These are phyloP conservation scores for Endotrypanum monterogeii DNA, from an alignment of 208 protist species.

Conservation along the genomic window DNA sequence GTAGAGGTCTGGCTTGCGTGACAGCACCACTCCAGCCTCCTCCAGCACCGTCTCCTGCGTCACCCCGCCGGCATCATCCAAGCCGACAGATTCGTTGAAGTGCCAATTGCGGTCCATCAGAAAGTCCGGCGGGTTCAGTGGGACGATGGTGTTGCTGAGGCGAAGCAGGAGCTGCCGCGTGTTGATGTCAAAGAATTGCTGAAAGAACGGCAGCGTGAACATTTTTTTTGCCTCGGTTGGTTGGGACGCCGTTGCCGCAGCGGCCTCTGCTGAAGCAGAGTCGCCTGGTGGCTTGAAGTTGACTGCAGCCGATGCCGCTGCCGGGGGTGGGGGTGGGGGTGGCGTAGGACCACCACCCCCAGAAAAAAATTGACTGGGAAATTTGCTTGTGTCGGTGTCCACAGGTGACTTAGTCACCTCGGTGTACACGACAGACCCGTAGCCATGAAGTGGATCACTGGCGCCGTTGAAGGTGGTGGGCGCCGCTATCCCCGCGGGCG, in stretches of 20 bases:
- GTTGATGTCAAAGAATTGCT: constrained; percentile 91
- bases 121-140: constrained; percentile 80
- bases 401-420: constrained; percentile 11
- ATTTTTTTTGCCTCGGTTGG: constrained; percentile 54
- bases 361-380: constrained; percentile 16
- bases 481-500: constrained; percentile 1
- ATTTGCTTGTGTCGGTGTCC: background rate
- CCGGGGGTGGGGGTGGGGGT: background rate
- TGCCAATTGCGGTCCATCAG: constrained; percentile 83
- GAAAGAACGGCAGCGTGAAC: constrained; percentile 87
- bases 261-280: background rate
- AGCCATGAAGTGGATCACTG: constrained; percentile 3
- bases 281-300: constrained; percentile 14
- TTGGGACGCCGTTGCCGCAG: background rate
- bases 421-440: constrained; percentile 23
- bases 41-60: constrained; percentile 29
- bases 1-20: constrained; percentile 83
- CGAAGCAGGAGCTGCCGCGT: constrained; percentile 81
- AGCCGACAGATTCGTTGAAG: constrained; percentile 24
- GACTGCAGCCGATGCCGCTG: too few relatives aligned
- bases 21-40: constrained; percentile 52
- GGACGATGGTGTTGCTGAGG: constrained; percentile 68
- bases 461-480: background rate
- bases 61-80: constrained; percentile 1
- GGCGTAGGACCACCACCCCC: constrained; percentile 10